Evolutionary conservation across 2,329 filamentous ascomycete genomes (phyloP), one percentile per base, ranked within the genome.

Genomic region (Apiospora phragmitis): DNA sequence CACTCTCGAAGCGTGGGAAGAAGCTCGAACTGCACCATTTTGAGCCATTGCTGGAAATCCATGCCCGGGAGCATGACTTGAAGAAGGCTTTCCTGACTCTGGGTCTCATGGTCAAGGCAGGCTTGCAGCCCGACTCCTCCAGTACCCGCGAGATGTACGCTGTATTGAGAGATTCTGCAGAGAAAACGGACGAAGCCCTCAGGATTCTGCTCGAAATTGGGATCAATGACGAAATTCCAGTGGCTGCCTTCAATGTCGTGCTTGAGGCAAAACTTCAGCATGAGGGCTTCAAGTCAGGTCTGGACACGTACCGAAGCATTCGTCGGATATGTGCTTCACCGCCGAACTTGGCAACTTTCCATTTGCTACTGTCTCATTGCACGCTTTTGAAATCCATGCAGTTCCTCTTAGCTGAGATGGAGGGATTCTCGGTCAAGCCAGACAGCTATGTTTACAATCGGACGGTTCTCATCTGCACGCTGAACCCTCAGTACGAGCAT

Each of bases 21-120:
- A 85, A 87, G 51, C 84, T 94, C 47, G 84, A 86, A 11, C 81
- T 87, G 7, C 86, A 92, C 72, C 94, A 98, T 78, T 97, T 96
- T 80, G 94, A 97, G 79, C 87, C 92, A 38, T 86, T 98, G 38
- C 84, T 95, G 8, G 90, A 93, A 70, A 88, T 92, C 4, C 94
- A 97, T 77, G 84, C 90, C 14, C 82, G 84, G 4, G 77, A 79
- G 4, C 84, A 86, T 1, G 90, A 96, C 73, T 77, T 95, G 9
- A 81, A 83, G 32, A 89, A 90, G 35, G 92, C 93, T 0, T 85
- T 97, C 45, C 87, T 89, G 51, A 86, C 93, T 1, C 84, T 97
- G 21, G 89, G 89, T 74, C 91, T 94, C 77, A 96, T 97, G 92
- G 82, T 88, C 29, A 85, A 88, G 71, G 88, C 90, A 24, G 89